Evolutionary conservation across 202 grass and related monocot species (phyloP).

Genomic region (Bolboschoenoplectus hybrid): DNA sequence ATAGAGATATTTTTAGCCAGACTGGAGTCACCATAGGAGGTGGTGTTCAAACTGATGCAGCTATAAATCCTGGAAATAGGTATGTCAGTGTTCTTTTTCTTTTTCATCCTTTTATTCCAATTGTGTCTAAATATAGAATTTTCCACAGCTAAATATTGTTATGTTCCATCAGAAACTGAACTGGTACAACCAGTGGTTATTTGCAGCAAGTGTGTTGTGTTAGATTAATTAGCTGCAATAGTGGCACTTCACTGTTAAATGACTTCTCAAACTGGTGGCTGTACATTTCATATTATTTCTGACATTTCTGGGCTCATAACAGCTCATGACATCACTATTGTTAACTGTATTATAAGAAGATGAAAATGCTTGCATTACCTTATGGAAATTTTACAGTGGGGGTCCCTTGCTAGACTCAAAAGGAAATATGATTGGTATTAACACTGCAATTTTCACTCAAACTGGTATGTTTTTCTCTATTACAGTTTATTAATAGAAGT

Average conservation of each 20-base stretch:
- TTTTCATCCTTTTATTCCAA: not conserved
- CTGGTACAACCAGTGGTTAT: not conserved
- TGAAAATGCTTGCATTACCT: not conserved
- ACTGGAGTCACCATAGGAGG: slow-evolving; percentile 93
- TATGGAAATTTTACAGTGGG: slow-evolving; percentile 59
- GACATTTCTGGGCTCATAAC: not conserved
- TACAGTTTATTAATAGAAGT: not conserved
- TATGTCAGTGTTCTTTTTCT: slow-evolving; percentile 3
- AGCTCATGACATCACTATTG: not conserved
- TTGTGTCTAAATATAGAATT: slow-evolving; percentile 18
- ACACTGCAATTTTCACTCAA: slow-evolving; percentile 97
- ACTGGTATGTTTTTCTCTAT: slow-evolving; percentile 55
- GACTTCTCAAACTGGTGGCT: not conserved
- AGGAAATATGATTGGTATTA: slow-evolving; percentile 93
- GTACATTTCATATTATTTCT: not conserved
- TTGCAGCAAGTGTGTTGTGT: not conserved
- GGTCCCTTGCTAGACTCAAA: slow-evolving; percentile 93
- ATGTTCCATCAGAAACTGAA: not conserved
- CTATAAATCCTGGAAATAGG: slow-evolving; percentile 98
- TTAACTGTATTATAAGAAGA: not conserved
- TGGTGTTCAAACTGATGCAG: slow-evolving; percentile 95
- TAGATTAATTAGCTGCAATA: not conserved
- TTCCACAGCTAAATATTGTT: slow-evolving; percentile 23
- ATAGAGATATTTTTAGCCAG: slow-evolving; percentile 96
- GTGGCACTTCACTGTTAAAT: not conserved